Base-by-base conservation (phyloP, 2,329 filamentous ascomycete species). In the Pseudohalonectria lignicola region DNA sequence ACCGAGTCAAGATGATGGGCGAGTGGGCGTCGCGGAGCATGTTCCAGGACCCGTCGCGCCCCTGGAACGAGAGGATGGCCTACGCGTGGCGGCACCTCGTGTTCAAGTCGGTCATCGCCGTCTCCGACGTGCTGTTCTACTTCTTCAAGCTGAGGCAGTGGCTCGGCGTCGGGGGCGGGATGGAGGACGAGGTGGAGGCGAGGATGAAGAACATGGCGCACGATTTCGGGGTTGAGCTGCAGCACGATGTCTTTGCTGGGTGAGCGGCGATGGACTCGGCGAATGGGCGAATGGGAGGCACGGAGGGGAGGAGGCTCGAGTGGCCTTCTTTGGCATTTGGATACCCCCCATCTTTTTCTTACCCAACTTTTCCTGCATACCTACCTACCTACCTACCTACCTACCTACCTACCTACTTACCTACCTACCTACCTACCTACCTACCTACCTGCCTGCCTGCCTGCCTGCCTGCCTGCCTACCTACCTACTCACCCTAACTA, bases 111-210 rank as follows among this genome's bases (percentile, higher is more conserved):
- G 83, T 94, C 26, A 57, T 98, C 48, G 63, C 86, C 13, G 68
- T 74, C 4, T 84, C 79, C 13, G 92, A 96, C 57, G 53, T 93
- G 0, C 75, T 82, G 10, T 98, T 94, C 57, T 93, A 83, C 57
- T 82, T 82, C 49, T 82, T 78, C 49, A 85, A 83, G 62, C 36
- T 93, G 6, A 72, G 77, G 47, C 88, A 96, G 62, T 72, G 75
- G 55, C 53, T 95, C 11, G 84, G 85, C 0, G 59, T 79, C 3
- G 86, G 88, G 0, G 71, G 78, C 9, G 88, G 88, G 0, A 92
- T 96, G 83, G 92, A 96, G 56, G 90, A 95, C 53, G 86, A 90
- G 55, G 79, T 96, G 44, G 92, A 96, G 66, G 73, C 74, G 53
- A 74, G 82, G 49, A 93, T 96, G 87, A 80, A 75, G 59, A 74